These are phyloP conservation scores for Penicillium sp. DNA, from an alignment of 2,329 filamentous ascomycete species.

Conservation along the genomic window DNA sequence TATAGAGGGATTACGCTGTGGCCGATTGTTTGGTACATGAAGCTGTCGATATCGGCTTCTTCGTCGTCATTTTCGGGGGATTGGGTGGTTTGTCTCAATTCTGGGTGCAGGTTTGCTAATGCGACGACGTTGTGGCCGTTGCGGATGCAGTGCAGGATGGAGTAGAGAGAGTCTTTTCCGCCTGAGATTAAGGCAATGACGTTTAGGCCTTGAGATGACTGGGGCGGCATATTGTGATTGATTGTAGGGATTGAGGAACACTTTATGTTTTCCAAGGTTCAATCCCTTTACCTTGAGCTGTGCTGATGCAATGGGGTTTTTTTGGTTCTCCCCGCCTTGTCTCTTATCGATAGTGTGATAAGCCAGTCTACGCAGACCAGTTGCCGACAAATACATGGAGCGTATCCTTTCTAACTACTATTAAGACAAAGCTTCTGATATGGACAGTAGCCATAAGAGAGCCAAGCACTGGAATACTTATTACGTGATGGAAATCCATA, in stretches of 20 bases:
- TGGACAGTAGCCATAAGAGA: background rate
- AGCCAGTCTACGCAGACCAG: background rate
- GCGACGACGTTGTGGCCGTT: constrained; percentile 86
- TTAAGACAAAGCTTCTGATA: too few relatives aligned
- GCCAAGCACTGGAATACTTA: background rate
- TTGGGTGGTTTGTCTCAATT: constrained; percentile 7
- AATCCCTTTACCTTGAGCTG: background rate
- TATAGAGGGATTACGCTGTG: constrained; percentile 86
- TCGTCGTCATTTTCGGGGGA: constrained; percentile 17
- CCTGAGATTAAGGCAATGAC: constrained; percentile 94
- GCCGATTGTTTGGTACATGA: constrained; percentile 99
- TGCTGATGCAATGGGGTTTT: background rate
- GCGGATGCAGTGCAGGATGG: constrained; percentile 81
- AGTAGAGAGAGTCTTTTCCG: constrained; percentile 96
- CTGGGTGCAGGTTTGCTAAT: constrained; percentile 82
- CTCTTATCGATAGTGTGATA: constrained; percentile 1
- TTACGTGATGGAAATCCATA: background rate
- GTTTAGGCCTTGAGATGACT: constrained; percentile 47
- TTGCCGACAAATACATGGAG: background rate
- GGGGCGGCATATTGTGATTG: constrained; percentile 38
- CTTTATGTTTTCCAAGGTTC: background rate
- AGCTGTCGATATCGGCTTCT: constrained; percentile 79
- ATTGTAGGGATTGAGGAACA: background rate
- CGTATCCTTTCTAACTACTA: too few relatives aligned
- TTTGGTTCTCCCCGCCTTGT: constrained; percentile 1